Evolutionary conservation across 352 stramenopile genomes (phyloP), one percentile per base, ranked within the genome.

Genomic region (Phytophthora hibernalis): DNA sequence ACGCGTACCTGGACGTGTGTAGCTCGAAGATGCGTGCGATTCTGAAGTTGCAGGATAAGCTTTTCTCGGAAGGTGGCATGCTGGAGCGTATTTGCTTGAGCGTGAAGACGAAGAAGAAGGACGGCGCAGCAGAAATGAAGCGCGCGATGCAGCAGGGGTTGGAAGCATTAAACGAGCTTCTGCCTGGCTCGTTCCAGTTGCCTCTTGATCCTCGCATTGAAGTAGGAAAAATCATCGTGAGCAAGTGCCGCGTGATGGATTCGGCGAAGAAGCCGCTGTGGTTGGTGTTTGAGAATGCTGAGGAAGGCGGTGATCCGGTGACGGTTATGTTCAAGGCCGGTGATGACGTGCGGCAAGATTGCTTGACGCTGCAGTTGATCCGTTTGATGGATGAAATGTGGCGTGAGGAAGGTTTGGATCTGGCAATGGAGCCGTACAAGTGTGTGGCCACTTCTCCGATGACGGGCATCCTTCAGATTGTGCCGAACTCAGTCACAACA

Each of bases 271-370:
- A 92, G 68, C 89, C 89, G 22, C 45, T 96, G 28, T 93, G 80
- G 85, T 65, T 96, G 7, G 80, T 91, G 38, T 93, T 95, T 75
- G 81, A 95, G 60, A 95, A 95, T 57, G 83, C 76, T 9, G 83
- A 82, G 10, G 80, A 93, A 64, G 76, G 83, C 26, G 85, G 85
- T 11, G 80, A 91, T 43, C 74, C 82, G 1, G 77, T 93, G 7
- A 85, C 78, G 2, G 82, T 97, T 9, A 96, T 98, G 55, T 97
- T 97, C 73, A 98, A 98, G 82, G 80, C 86, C 16, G 94, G 94
- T 24, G 95, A 98, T 49, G 95, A 98, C 53, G 80, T 98, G n/a
- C 90, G 95, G n/a, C 95, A 98, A 64, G 95, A 98, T 72, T 95
- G 97, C 55, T 67, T 98, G 54, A 97, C 92, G 15, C 74, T 98